phyloP scores from a whole-genome alignment of 2,329 filamentous ascomycete species.

The Aspergillus brunneoviolaceus region DNA sequence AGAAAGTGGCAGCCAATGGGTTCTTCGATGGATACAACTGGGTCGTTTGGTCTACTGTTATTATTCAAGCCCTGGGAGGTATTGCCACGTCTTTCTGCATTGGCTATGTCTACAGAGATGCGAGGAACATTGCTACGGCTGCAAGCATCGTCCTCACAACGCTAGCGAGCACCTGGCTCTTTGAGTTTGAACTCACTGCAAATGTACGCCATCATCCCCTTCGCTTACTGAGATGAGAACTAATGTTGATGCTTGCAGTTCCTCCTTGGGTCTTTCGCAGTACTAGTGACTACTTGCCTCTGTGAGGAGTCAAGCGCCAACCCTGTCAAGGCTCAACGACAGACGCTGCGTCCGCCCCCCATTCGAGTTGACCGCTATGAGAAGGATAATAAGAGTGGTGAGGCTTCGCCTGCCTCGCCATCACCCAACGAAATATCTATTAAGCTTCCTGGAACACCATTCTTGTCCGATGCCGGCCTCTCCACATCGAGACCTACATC shows the following conservation, averaged over 20 bases:
- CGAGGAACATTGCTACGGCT: constrained; percentile 90
- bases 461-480: constrained; percentile 49
- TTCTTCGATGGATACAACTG: constrained; percentile 96
- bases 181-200: constrained; percentile 71
- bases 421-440: constrained; percentile 48
- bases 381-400: constrained; percentile 63
- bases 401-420: constrained; percentile 21
- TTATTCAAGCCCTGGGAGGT: constrained; percentile 79
- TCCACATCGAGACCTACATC: constrained; percentile 56
- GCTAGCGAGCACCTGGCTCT: constrained; percentile 79
- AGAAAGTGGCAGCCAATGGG: constrained; percentile 76
- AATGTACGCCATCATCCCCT: constrained; percentile 59
- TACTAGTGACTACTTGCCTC: constrained; percentile 79
- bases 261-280: constrained; percentile 72
- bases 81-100: constrained; percentile 80
- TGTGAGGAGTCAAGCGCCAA: constrained; percentile 62
- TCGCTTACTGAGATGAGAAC: constrained; percentile 8
- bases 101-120: constrained; percentile 82
- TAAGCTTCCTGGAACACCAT: constrained; percentile 47
- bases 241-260: constrained; percentile 58
- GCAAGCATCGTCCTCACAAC: constrained; percentile 89
- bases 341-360: constrained; percentile 48
- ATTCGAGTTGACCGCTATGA: constrained; percentile 70
- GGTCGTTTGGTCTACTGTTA: constrained; percentile 82
- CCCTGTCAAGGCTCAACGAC: constrained; percentile 41